phyloP scores from a whole-genome alignment of 2,329 filamentous ascomycete genomes.

The Leptographium radiaticola region DNA sequence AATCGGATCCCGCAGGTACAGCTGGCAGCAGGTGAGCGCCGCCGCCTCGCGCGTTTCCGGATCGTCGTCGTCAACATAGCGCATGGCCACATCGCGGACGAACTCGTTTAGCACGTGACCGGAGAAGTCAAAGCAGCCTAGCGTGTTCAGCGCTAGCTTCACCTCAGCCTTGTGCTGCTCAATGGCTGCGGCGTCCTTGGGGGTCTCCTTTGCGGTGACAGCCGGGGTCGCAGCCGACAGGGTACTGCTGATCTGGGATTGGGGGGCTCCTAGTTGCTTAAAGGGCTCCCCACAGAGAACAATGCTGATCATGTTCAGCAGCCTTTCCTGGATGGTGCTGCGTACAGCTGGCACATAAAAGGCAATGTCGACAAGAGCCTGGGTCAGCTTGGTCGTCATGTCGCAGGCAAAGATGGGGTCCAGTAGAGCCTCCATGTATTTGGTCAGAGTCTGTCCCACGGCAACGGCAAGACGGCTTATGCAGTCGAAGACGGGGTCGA shows the following conservation, averaged over 20 bases:
- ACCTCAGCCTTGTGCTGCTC: constrained; percentile 76
- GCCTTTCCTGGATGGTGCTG: constrained; percentile 79
- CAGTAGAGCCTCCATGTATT: constrained; percentile 91
- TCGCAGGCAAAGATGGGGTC: constrained; percentile 97
- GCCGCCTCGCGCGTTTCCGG: constrained; percentile 87
- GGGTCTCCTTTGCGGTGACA: constrained; percentile 59
- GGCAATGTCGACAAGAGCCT: constrained; percentile 95
- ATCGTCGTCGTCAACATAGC: constrained; percentile 95
- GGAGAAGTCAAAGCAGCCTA: constrained; percentile 95
- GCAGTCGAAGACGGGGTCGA: constrained; percentile 85
- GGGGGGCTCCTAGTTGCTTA: constrained; percentile 80
- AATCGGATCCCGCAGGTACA: constrained; percentile 93
- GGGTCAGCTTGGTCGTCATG: constrained; percentile 81
- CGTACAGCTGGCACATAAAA: constrained; percentile 97
- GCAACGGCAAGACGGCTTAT: constrained; percentile 93
- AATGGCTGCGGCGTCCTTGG: constrained; percentile 69
- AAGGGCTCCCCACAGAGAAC: constrained; percentile 89
- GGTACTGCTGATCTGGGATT: not conserved
- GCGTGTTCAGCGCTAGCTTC: constrained; percentile 81
- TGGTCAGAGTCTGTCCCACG: constrained; percentile 91
- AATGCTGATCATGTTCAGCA: constrained; percentile 88
- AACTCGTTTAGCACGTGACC: constrained; percentile 95
- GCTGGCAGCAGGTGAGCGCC: constrained; percentile 90
- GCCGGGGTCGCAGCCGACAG: constrained; percentile 2
- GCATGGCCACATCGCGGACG: constrained; percentile 92